Percentiles rank a stretch among this genome's conserved stretches.
Conservation (phyloP, 192 early-diverging fungal genomes). For the Podila verticillata region DNA sequence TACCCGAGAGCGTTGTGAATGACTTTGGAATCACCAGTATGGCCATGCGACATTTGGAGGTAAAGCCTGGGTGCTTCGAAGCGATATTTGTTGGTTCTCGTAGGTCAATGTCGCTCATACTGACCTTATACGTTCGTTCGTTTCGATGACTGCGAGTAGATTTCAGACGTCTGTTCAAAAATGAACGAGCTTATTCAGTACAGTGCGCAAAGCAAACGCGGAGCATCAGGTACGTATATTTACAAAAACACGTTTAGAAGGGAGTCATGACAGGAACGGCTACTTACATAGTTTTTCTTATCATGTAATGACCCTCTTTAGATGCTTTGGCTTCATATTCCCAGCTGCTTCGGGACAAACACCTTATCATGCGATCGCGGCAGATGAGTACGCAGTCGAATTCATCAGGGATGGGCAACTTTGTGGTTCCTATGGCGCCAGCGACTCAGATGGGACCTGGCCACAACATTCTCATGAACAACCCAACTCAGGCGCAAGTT, state of each 20-base stretch:
- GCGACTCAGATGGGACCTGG: neutral
- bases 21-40: slow-evolving; percentile 33
- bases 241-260: neutral
- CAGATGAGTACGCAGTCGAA: slow-evolving; percentile 11
- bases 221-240: slow-evolving; percentile 19
- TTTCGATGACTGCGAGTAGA: neutral
- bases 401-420: neutral
- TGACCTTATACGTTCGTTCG: neutral
- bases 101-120: neutral
- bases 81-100: neutral
- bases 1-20: slow-evolving; percentile 38
- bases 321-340: slow-evolving; percentile 22
- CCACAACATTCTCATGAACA: neutral
- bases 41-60: slow-evolving; percentile 30
- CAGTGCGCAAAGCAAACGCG: slow-evolving; percentile 17
- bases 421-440: slow-evolving; percentile 3
- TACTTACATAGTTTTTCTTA: too few species aligned
- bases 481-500: neutral
- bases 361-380: neutral
- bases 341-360: slow-evolving; percentile 17
- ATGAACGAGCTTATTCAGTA: slow-evolving; percentile 30
- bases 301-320: neutral
- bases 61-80: neutral
- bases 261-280: too few species aligned
- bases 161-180: slow-evolving; percentile 33